Evolutionary conservation across 768 basidiomycete species (phyloP).

Genomic region (Tulasnella sp.): DNA sequence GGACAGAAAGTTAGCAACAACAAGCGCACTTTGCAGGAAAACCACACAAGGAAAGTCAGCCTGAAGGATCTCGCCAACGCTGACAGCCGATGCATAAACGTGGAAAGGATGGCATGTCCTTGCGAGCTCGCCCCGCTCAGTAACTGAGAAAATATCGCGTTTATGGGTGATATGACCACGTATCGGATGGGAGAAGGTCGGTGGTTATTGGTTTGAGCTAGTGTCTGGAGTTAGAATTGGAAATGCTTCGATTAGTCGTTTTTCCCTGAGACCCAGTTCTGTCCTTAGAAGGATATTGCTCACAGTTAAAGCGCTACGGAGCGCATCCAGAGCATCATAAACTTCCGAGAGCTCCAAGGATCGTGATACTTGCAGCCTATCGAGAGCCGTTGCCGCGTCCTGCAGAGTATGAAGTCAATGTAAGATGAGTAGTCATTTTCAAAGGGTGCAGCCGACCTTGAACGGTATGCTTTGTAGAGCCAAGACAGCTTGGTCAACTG

Average conservation of each 20-base stretch:
- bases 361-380: conserved; percentile 15
- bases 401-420: not conserved
- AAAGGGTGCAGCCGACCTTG: not conserved
- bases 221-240: not conserved
- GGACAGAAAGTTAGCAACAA: not conserved
- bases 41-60: conserved; percentile 24
- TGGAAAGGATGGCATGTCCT: conserved; percentile 27
- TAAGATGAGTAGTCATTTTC: not conserved
- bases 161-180: conserved; percentile 22
- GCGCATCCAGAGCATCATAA: conserved; percentile 16
- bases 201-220: not conserved
- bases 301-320: conserved; percentile 4
- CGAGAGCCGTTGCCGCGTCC: conserved; percentile 10
- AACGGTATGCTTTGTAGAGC: not conserved
- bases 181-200: conserved; percentile 16
- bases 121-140: conserved; percentile 13
- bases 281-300: not conserved
- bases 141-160: conserved; percentile 16
- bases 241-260: not conserved
- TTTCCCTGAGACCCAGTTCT: not conserved
- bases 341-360: conserved; percentile 14
- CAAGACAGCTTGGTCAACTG: conserved; percentile 18
- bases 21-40: not conserved
- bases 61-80: conserved; percentile 6
- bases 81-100: conserved; percentile 27